These are phyloP conservation scores for Crucihimalaya himalaica DNA, from an alignment of 345 rosid genomes.

Conservation along the genomic window DNA sequence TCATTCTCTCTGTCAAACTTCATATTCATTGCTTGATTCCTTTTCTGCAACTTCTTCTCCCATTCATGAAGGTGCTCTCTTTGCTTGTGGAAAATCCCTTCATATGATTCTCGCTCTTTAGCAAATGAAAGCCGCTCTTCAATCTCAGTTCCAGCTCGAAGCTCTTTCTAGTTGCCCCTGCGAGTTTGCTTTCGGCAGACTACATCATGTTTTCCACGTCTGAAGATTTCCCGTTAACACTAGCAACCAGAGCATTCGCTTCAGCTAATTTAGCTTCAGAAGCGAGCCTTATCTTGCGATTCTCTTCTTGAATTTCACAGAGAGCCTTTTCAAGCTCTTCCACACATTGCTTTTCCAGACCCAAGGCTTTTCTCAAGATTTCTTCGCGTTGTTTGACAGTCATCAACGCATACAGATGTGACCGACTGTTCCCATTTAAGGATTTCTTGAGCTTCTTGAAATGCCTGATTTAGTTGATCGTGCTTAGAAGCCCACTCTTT, in stretches of 20 bases:
- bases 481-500: constrained; percentile 59
- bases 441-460: constrained; percentile 69
- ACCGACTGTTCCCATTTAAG: constrained; percentile 70
- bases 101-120: constrained; percentile 77
- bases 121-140: constrained; percentile 65
- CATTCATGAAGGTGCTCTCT: constrained; percentile 73
- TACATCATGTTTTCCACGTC: constrained; percentile 62
- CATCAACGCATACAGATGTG: constrained; percentile 60
- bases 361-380: constrained; percentile 65
- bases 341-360: constrained; percentile 62
- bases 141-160: constrained; percentile 70
- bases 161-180: constrained; percentile 65
- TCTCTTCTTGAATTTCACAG: constrained; percentile 58
- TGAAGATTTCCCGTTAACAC: constrained; percentile 60
- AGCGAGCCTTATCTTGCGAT: constrained; percentile 48
- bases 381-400: constrained; percentile 73
- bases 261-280: constrained; percentile 65
- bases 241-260: constrained; percentile 62
- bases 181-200: constrained; percentile 67
- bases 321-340: constrained; percentile 83
- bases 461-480: constrained; percentile 57
- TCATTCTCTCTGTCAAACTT: constrained; percentile 75
- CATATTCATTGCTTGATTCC: constrained; percentile 60
- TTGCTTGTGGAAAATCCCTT: constrained; percentile 58
- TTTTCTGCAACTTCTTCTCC: constrained; percentile 72